phyloP scores from a whole-genome alignment of 179 eudicot genomes.

The Beta corolliflora region DNA sequence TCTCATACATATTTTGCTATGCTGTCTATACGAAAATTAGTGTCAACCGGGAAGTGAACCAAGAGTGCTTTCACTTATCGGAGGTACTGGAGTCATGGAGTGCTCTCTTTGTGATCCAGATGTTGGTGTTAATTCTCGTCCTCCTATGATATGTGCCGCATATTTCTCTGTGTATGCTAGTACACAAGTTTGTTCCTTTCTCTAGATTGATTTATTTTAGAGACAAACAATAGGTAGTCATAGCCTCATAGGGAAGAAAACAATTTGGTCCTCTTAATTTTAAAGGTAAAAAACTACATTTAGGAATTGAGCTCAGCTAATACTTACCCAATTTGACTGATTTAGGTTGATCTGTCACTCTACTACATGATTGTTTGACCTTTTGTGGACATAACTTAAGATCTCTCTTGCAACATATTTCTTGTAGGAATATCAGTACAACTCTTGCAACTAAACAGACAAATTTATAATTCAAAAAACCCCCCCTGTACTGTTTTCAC shows the following conservation, averaged over 20 bases:
- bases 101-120: constrained; percentile 92
- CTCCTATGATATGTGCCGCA: constrained; percentile 81
- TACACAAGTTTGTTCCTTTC: constrained; percentile 61
- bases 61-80: constrained; percentile 88
- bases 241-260: not conserved
- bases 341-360: no score
- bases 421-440: no score
- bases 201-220: not conserved
- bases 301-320: no score
- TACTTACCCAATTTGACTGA: no score
- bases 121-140: constrained; percentile 79
- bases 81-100: constrained; percentile 56
- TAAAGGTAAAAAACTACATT: no score
- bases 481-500: no score
- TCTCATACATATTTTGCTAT: constrained; percentile 86
- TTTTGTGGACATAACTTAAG: no score
- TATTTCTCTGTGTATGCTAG: constrained; percentile 80
- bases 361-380: no score
- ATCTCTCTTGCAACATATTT: no score
- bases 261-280: not conserved
- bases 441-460: no score
- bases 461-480: no score
- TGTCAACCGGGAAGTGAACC: constrained; percentile 87
- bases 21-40: constrained; percentile 67
- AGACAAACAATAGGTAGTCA: not conserved